Conservation (phyloP, 257 asterid species). For the Gentiana straminea region DNA sequence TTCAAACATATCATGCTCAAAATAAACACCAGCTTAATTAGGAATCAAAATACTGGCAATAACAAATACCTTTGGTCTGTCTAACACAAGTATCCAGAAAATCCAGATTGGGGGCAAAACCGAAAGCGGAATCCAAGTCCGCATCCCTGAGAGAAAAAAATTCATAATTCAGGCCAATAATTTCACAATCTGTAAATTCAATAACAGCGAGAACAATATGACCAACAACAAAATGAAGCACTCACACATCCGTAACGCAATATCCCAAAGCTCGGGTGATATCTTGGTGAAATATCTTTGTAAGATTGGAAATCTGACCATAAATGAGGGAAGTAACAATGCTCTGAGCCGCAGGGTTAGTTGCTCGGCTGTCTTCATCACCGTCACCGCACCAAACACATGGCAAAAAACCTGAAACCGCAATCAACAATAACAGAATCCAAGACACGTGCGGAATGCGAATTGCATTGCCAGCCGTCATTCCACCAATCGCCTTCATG, state of each 20-base stretch:
- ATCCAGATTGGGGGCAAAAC: slow-evolving; percentile 60
- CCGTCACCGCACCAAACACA: slow-evolving; percentile 41
- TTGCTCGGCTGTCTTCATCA: slow-evolving; percentile 27
- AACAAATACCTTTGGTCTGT: slow-evolving; percentile 47
- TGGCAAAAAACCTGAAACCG: slow-evolving; percentile 29
- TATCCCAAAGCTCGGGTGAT: slow-evolving; percentile 52
- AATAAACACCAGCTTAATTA: neutral
- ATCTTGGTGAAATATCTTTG: slow-evolving; percentile 54
- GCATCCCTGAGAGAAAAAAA: slow-evolving; percentile 41
- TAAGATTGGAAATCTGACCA: slow-evolving; percentile 65
- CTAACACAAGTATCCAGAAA: slow-evolving; percentile 67
- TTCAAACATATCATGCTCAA: no score
- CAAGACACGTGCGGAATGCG: slow-evolving; percentile 42
- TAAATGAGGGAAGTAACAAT: slow-evolving; percentile 63
- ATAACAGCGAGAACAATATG: no score
- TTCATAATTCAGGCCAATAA: neutral
- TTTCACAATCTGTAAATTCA: neutral
- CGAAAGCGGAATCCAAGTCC: slow-evolving; percentile 76
- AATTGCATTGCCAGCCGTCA: slow-evolving; percentile 38
- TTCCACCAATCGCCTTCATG: slow-evolving; percentile 65
- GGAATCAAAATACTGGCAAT: neutral
- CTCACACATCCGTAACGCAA: slow-evolving; percentile 83
- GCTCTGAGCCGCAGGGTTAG: slow-evolving; percentile 40
- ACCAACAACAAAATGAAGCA: slow-evolving; percentile 6
- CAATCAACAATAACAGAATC: slow-evolving; percentile 37